Base-by-base conservation (phyloP, 805 yeast genomes). In the Lachancea dasiensis region DNA sequence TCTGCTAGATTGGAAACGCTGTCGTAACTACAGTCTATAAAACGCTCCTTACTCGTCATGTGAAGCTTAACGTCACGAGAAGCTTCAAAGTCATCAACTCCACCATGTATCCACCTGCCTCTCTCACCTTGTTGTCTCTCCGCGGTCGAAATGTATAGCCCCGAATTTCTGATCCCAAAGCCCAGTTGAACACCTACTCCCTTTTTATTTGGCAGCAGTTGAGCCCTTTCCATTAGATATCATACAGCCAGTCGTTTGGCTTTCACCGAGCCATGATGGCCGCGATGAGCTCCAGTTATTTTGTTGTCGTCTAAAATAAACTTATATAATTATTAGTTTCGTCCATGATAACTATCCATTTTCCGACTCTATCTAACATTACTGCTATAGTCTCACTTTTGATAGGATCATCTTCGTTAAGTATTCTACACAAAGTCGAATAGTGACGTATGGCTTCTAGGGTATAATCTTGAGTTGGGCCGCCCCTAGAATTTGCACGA, bases 151-250 rank as follows among this genome's bases (percentile, higher is more conserved):
- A 31, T n/a, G 29, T 34, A 40, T 30, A 35, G 11, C 7, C 28
- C 36, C 13, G 43, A 31, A 25, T 27, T 36, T 25, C 43, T 21
- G 32, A 40, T 23, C 9, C 43, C 43, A 14, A 27, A 13, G 10
- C 39, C 43, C 29, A 40, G 36, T 18, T 40, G 43, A 27, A 35
- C 34, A n/a, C 43, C 43, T 7, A 27, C 23, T n/a, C 27, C 27
- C 23, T 22, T 30, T 20, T 35, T 35, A 17, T 10, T 25, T n/a
- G 43, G 43, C 26, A 39, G 27, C 14, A 39, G 24, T 13, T 26
- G 31, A 15, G 23, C 30, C 21, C 25, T 31, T 6, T 31, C 41
- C 36, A 27, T 30, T 8, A 31, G 23, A 13, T 20, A 14, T 15
- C 33, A 38, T 34, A 27, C 7, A 34, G 37, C 16, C 30, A 11